Percentiles rank a stretch among this genome's conserved stretches.
phyloP scores from a whole-genome alignment of 768 basidiomycete genomes.

The Russula griseocarnosa region DNA sequence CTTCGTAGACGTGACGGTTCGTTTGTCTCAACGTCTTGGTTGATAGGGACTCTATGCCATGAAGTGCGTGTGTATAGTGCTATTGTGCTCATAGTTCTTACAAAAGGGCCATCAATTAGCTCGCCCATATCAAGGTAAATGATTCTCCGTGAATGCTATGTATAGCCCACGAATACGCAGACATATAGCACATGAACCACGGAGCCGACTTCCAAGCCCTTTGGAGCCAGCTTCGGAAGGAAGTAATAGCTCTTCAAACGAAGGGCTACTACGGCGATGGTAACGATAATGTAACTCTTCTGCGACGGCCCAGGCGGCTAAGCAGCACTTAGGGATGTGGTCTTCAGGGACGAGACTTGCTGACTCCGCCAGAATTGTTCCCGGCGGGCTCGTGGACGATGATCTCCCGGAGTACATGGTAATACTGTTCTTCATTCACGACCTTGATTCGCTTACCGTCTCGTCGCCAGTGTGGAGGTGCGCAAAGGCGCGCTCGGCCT shows the following conservation, averaged over 20 bases:
- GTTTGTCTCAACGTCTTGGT: constrained; percentile 59
- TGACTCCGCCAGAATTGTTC: constrained; percentile 55
- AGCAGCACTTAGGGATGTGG: constrained; percentile 60
- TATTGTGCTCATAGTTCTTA: neutral
- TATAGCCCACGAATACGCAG: neutral
- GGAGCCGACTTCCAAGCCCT: constrained; percentile 70
- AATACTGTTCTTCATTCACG: constrained; percentile 18
- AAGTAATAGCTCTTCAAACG: constrained; percentile 66
- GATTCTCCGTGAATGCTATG: neutral
- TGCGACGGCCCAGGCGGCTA: neutral
- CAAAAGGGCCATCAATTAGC: constrained; percentile 38
- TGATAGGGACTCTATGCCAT: constrained; percentile 78
- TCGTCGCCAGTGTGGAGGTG: constrained; percentile 67
- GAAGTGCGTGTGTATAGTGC: constrained; percentile 56
- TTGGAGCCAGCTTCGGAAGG: constrained; percentile 60
- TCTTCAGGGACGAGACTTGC: constrained; percentile 68
- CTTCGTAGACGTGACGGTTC: constrained; percentile 57
- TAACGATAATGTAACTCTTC: constrained; percentile 31
- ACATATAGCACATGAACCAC: constrained; percentile 76
- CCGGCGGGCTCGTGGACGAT: constrained; percentile 48
- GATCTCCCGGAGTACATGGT: constrained; percentile 81
- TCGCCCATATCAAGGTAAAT: constrained; percentile 76
- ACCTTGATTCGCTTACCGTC: constrained; percentile 2
- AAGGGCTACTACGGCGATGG: constrained; percentile 84
- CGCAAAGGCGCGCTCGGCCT: constrained; percentile 61